phyloP scores from a whole-genome alignment of 805 yeast genomes.

The Novakomyces olei region DNA sequence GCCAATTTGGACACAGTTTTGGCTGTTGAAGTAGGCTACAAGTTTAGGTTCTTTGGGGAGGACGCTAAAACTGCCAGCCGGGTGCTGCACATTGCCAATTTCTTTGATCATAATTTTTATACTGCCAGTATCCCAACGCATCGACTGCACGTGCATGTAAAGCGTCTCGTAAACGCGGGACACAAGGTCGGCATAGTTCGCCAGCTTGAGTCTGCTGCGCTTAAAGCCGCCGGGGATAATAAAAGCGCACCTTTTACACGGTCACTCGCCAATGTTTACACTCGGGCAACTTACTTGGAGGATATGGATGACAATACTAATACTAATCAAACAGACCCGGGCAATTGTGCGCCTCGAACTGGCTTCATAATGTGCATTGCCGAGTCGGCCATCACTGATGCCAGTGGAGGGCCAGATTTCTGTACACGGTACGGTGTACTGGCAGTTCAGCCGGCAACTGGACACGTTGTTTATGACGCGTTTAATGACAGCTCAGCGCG shows the following conservation, averaged over 20 bases:
- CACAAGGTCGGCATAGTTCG: slow-evolving; percentile 69
- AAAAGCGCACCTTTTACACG: slow-evolving; percentile 43
- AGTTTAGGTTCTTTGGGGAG: slow-evolving; percentile 63
- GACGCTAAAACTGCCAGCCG: slow-evolving; percentile 51
- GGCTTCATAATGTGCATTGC: slow-evolving; percentile 9
- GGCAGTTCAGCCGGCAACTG: slow-evolving; percentile 50
- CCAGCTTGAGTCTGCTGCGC: slow-evolving; percentile 62
- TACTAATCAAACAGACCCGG: too few species aligned
- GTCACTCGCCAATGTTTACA: slow-evolving; percentile 45
- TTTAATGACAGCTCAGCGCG: slow-evolving; percentile 38
- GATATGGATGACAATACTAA: too few species aligned
- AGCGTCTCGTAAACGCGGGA: slow-evolving; percentile 48
- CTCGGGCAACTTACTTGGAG: slow-evolving; percentile 66
- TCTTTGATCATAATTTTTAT: slow-evolving; percentile 52
- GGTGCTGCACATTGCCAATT: slow-evolving; percentile 41
- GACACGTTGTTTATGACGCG: slow-evolving; percentile 50
- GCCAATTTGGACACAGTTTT: slow-evolving; percentile 44
- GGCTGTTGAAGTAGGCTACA: slow-evolving; percentile 78
- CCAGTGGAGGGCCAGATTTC: slow-evolving; percentile 5
- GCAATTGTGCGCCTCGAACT: slow-evolving; percentile 2
- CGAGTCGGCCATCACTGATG: slow-evolving; percentile 5
- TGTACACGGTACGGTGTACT: slow-evolving; percentile 28
- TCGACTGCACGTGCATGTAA: slow-evolving; percentile 52
- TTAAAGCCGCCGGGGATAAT: slow-evolving; percentile 33
- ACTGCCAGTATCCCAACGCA: slow-evolving; percentile 70